phyloP scores from a whole-genome alignment of 306 rosid species.

The Hylodesmum podocarpum region DNA sequence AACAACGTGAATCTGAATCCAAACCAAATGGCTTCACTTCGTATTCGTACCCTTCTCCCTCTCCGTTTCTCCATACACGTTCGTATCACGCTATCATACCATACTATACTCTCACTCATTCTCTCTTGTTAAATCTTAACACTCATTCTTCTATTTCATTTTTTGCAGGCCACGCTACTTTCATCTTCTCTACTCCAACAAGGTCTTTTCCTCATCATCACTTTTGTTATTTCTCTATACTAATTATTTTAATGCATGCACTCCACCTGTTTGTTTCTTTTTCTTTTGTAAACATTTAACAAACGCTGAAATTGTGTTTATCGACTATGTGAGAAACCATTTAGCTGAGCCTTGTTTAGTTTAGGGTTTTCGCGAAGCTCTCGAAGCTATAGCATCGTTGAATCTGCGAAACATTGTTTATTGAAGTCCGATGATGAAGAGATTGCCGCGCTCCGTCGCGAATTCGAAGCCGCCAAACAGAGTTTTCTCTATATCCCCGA shows the following conservation, averaged over 20 bases:
- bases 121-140: constrained; percentile 1
- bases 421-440: constrained; percentile 49
- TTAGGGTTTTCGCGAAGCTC: constrained; percentile 54
- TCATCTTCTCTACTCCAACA: constrained; percentile 35
- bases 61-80: constrained; percentile 40
- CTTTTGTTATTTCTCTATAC: neutral
- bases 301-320: neutral
- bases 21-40: constrained; percentile 59
- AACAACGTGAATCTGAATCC: neutral
- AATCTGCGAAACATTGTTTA: constrained; percentile 26
- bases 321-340: neutral
- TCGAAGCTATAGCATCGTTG: constrained; percentile 42
- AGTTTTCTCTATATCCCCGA: constrained; percentile 64
- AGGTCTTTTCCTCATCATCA: constrained; percentile 39
- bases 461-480: constrained; percentile 65
- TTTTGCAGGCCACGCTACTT: constrained; percentile 39
- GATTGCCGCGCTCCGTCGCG: constrained; percentile 53
- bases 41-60: constrained; percentile 38
- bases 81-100: neutral
- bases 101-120: neutral
- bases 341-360: constrained; percentile 3
- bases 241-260: neutral
- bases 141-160: constrained; percentile 18
- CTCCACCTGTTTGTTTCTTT: constrained; percentile 5
- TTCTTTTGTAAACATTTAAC: neutral